Percentiles rank a stretch among this genome's conserved stretches.
Evolutionary conservation across 2,329 filamentous ascomycete species (phyloP).

Genomic region (Aspergillus ustus): DNA sequence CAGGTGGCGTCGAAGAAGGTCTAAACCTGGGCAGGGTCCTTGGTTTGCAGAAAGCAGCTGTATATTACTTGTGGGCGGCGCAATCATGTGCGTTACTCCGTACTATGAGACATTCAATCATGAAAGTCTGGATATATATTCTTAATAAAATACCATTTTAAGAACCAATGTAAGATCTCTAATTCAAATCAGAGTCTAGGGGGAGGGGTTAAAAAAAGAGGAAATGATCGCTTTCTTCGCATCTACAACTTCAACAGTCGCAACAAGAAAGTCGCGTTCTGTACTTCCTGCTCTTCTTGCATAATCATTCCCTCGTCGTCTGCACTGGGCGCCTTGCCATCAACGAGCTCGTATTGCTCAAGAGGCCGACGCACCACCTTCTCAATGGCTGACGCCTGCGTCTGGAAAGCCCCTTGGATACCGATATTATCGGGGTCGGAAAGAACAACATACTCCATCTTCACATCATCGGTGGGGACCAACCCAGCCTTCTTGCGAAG

Average conservation of each 20-base stretch:
- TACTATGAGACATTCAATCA: neutral
- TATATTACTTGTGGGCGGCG: conserved; percentile 8
- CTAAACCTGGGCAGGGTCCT: conserved; percentile 27
- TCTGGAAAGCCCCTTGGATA: conserved; percentile 70
- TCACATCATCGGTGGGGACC: conserved; percentile 88
- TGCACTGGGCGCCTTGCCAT: conserved; percentile 60
- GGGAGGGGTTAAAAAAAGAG: neutral
- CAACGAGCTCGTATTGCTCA: conserved; percentile 67
- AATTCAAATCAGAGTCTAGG: conserved; percentile 15
- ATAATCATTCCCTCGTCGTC: conserved; percentile 68
- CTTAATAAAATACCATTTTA: conserved; percentile 14
- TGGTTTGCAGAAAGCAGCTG: conserved; percentile 5
- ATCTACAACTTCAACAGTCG: conserved; percentile 73
- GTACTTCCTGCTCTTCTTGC: conserved; percentile 84
- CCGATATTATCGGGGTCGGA: conserved; percentile 78
- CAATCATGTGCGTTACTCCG: conserved; percentile 4
- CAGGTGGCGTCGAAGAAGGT: conserved; percentile 59
- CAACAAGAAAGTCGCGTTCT: conserved; percentile 79
- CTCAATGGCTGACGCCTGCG: conserved; percentile 70
- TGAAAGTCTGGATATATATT: conserved; percentile 1
- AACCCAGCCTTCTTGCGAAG: conserved; percentile 92
- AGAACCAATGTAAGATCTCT: conserved; percentile 16
- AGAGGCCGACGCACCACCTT: conserved; percentile 78
- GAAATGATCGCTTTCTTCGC: neutral
- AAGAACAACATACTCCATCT: conserved; percentile 88